phyloP scores from a whole-genome alignment of 208 protist species.

The Trypanosoma cruzi region DNA sequence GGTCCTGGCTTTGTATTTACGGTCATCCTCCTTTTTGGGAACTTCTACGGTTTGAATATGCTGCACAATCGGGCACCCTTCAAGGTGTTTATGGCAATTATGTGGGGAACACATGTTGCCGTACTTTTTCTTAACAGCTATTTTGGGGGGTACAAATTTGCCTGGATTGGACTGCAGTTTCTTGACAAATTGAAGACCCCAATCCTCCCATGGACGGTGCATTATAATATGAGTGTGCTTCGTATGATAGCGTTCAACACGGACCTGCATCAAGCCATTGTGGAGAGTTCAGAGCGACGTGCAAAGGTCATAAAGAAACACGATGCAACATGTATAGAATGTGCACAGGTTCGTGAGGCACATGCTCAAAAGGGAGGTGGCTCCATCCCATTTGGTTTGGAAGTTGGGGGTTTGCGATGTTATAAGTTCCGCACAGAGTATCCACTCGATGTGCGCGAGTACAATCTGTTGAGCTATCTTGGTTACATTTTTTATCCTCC shows the following conservation, averaged over 20 bases:
- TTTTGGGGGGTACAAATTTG: slow-evolving; percentile 32
- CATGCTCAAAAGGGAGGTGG: slow-evolving; percentile 39
- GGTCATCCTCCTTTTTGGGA: slow-evolving; percentile 42
- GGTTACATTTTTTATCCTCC: slow-evolving; percentile 91
- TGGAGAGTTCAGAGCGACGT: slow-evolving; percentile 7
- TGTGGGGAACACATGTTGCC: slow-evolving; percentile 49
- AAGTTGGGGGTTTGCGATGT: slow-evolving; percentile 24
- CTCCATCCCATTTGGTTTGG: slow-evolving; percentile 39
- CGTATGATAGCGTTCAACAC: slow-evolving; percentile 86
- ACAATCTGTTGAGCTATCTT: slow-evolving; percentile 79
- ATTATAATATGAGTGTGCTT: slow-evolving; percentile 77
- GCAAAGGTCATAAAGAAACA: slow-evolving; percentile 35
- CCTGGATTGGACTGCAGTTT: slow-evolving; percentile 30
- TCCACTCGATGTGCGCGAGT: slow-evolving; percentile 50
- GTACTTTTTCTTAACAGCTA: slow-evolving; percentile 40
- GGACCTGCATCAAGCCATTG: slow-evolving; percentile 51
- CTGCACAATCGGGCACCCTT: slow-evolving; percentile 48
- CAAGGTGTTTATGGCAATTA: slow-evolving; percentile 43
- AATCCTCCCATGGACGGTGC: slow-evolving; percentile 59
- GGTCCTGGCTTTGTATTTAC: slow-evolving; percentile 52
- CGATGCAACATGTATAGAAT: slow-evolving; percentile 30
- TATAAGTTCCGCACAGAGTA: slow-evolving; percentile 68
- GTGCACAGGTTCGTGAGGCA: slow-evolving; percentile 26
- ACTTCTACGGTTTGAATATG: slow-evolving; percentile 43
- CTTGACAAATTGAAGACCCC: neutral